Evolutionary conservation across 2,329 filamentous ascomycete genomes (phyloP), one percentile per base, ranked within the genome.

Genomic region (Berkeleyomyces rouxiae): DNA sequence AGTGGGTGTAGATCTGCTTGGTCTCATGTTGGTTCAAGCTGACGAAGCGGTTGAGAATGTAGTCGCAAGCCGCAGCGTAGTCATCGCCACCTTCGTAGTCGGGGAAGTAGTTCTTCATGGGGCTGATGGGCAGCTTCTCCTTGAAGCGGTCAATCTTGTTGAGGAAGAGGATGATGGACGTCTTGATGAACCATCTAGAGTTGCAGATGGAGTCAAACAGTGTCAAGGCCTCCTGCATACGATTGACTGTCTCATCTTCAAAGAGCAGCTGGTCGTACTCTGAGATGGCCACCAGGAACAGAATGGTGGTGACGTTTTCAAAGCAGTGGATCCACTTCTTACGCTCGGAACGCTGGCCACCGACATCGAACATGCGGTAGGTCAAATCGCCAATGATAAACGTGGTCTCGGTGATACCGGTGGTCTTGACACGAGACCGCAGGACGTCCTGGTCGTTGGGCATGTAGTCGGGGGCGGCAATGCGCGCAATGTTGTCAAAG

Each of bases 321-420:
- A 96, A 96, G 78, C 91, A 96, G 78, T 96, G 91, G 69, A 96
- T 96, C 91, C 91, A 96, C 83, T 96, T 96, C 87, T 96, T 96
- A 73, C 91, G 86, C 77, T 96, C 91, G 5, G 90, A 96, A 73
- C 91, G 84, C 76, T 96, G 91, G 67, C 91, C 92, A 81, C 91
- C 91, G 55, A 96, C 91, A 71, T 96, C 91, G 76, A 96, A 96
- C 91, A 96, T 96, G 68, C 90, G 85, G 78, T 96, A 96, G 64
- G 90, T 96, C 67, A 96, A 79, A 70, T 96, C 88, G 68, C 90
- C 90, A 68, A 95, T 95, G 73, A 93, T 93, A 77, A 96, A 96
- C 40, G 88, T 93, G 31, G 91, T 96, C 77, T 96, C 90, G 40
- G 90, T 96, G 72, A 96, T 96, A 85, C 91, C 91, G 33, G 91